Conservation (phyloP, 352 stramenopile species). For the Globisporangium canariense region DNA sequence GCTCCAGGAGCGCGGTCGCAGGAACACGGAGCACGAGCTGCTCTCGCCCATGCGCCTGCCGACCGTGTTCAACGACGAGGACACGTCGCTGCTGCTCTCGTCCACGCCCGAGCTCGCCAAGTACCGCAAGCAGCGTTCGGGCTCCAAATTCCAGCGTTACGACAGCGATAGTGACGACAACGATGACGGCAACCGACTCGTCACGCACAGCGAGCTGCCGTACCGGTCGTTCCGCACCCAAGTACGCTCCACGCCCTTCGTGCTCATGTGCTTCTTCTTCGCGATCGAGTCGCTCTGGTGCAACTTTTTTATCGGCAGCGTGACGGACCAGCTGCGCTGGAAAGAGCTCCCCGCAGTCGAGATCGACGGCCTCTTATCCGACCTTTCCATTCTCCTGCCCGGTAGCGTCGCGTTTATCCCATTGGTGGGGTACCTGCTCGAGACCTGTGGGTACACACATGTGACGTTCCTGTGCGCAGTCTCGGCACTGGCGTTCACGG, state of each 20-base stretch:
- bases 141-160: conserved; percentile 21
- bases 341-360: conserved; percentile 39
- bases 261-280: conserved; percentile 75
- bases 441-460: conserved; percentile 63
- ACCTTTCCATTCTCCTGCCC: conserved; percentile 64
- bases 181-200: not conserved
- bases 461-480: conserved; percentile 42
- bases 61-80: conserved; percentile 58
- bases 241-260: conserved; percentile 56
- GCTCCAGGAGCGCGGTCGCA: conserved; percentile 4
- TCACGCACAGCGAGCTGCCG: conserved; percentile 23
- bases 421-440: conserved; percentile 66
- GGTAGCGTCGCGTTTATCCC: conserved; percentile 73
- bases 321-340: conserved; percentile 53
- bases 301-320: conserved; percentile 81
- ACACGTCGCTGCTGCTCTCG: conserved; percentile 39
- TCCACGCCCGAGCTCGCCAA: conserved; percentile 50
- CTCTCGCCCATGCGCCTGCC: conserved; percentile 57
- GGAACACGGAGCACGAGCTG: conserved; percentile 34
- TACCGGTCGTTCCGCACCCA: conserved; percentile 63
- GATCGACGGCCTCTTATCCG: conserved; percentile 36
- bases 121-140: conserved; percentile 20
- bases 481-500: conserved; percentile 44
- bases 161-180: conserved; percentile 21
- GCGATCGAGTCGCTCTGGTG: conserved; percentile 71